A percentile compares a stretch with the other conserved stretches of the same genome.
Conservation (phyloP, 441 rosid species). For the Populus trichocarpa region DNA sequence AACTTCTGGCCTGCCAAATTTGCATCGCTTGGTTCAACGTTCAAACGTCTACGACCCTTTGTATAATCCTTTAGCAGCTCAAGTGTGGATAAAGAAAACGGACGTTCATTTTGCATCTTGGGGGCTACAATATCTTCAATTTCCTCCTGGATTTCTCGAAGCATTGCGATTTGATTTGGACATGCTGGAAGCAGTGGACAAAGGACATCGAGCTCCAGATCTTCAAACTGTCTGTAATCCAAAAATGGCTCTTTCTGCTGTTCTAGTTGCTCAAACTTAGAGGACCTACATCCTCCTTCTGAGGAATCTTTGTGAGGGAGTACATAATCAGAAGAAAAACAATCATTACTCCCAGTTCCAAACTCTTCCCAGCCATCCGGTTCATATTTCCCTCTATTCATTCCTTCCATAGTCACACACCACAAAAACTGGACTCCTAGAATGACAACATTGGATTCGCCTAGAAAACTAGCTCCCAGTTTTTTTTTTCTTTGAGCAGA, state of each 20-base stretch:
- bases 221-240: conserved; percentile 23
- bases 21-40: conserved; percentile 5
- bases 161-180: conserved; percentile 22
- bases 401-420: not conserved
- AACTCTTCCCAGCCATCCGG: not conserved
- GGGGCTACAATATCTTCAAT: conserved; percentile 13
- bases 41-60: not conserved
- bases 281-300: conserved; percentile 10
- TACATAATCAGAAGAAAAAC: conserved; percentile 15
- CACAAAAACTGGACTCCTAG: conserved; percentile 16
- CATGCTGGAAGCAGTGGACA: conserved; percentile 33
- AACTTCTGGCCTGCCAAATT: conserved; percentile 4
- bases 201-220: conserved; percentile 18
- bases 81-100: conserved; percentile 31
- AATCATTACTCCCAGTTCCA: conserved; percentile 2
- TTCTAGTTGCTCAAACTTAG: conserved; percentile 21
- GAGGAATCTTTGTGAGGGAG: not conserved
- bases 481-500: not conserved
- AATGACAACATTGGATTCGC: not conserved
- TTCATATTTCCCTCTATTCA: not conserved
- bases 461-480: not conserved
- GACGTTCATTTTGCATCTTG: conserved; percentile 21
- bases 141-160: conserved; percentile 15
- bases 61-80: conserved; percentile 15
- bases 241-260: conserved; percentile 14